Percentiles rank a stretch among this genome's conserved stretches.
Evolutionary conservation across 1,139 yeast species (phyloP).

Genomic region (Starmera stellimalicola): DNA sequence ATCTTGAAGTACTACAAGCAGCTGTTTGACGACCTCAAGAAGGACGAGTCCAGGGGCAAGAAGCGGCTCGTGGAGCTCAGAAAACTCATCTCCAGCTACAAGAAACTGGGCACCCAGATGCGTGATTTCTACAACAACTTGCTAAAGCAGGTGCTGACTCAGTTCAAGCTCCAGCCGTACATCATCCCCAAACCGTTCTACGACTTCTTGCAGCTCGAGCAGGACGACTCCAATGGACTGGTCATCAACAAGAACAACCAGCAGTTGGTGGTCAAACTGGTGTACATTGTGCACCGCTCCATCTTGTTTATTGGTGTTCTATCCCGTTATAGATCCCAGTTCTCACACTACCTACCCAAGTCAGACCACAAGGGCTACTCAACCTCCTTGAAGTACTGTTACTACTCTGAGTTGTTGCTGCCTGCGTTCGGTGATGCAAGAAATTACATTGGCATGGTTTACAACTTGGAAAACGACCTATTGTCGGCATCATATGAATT

Average conservation of each 20-base stretch:
- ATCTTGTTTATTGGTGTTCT: slow-evolving; percentile 50
- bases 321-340: slow-evolving; percentile 44
- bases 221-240: slow-evolving; percentile 6
- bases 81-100: slow-evolving; percentile 42
- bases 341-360: slow-evolving; percentile 35
- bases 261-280: slow-evolving; percentile 28
- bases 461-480: slow-evolving; percentile 29
- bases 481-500: slow-evolving; percentile 41
- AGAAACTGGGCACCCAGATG: slow-evolving; percentile 37
- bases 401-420: slow-evolving; percentile 41
- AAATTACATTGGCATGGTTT: slow-evolving; percentile 55
- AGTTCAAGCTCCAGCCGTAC: slow-evolving; percentile 27
- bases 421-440: slow-evolving; percentile 65
- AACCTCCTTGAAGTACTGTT: slow-evolving; percentile 40
- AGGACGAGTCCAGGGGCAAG: slow-evolving; percentile 14
- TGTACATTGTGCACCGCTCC: slow-evolving; percentile 44
- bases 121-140: slow-evolving; percentile 36
- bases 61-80: slow-evolving; percentile 42
- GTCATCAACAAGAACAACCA: slow-evolving; percentile 11
- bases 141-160: slow-evolving; percentile 29
- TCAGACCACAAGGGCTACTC: slow-evolving; percentile 29
- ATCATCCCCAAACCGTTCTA: slow-evolving; percentile 22
- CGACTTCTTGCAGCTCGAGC: slow-evolving; percentile 6
- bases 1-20: slow-evolving; percentile 38
- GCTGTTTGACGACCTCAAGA: slow-evolving; percentile 19